Conservation (phyloP, 768 basidiomycete species). For the Cytidiella melzeri region DNA sequence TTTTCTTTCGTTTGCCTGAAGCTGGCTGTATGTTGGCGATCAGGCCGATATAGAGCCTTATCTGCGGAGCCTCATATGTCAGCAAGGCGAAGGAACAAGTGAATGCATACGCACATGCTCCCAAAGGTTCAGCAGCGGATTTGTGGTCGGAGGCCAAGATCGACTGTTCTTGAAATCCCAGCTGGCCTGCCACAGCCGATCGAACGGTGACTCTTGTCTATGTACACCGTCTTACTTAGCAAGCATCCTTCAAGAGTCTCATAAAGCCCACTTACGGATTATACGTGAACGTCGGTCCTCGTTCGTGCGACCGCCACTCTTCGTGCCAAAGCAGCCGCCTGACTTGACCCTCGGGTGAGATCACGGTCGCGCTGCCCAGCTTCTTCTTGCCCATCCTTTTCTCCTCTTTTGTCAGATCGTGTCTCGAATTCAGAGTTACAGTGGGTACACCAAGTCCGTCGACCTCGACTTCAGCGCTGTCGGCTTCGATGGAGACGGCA, state of each 20-base stretch:
- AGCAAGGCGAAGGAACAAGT: background rate
- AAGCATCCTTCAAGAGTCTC: background rate
- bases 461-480: constrained; percentile 44
- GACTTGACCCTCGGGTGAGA: constrained; percentile 15
- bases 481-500: constrained; percentile 36
- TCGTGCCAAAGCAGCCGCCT: constrained; percentile 53
- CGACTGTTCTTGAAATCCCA: constrained; percentile 45
- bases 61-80: constrained; percentile 32
- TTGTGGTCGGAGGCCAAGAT: constrained; percentile 30
- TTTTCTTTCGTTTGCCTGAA: constrained; percentile 11
- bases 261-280: constrained; percentile 40
- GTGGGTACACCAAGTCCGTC: constrained; percentile 69
- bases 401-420: constrained; percentile 56
- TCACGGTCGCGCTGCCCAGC: constrained; percentile 21
- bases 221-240: constrained; percentile 19
- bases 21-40: constrained; percentile 20
- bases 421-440: constrained; percentile 44
- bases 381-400: constrained; percentile 46
- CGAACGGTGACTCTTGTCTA: constrained; percentile 36
- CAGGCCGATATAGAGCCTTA: constrained; percentile 55
- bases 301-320: constrained; percentile 63
- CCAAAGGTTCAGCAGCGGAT: constrained; percentile 42
- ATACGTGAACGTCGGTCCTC: constrained; percentile 35
- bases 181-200: constrained; percentile 55
- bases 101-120: constrained; percentile 45